Base-by-base conservation (phyloP, 2,329 filamentous ascomycete species). In the Sporothrix brunneoviolacea region DNA sequence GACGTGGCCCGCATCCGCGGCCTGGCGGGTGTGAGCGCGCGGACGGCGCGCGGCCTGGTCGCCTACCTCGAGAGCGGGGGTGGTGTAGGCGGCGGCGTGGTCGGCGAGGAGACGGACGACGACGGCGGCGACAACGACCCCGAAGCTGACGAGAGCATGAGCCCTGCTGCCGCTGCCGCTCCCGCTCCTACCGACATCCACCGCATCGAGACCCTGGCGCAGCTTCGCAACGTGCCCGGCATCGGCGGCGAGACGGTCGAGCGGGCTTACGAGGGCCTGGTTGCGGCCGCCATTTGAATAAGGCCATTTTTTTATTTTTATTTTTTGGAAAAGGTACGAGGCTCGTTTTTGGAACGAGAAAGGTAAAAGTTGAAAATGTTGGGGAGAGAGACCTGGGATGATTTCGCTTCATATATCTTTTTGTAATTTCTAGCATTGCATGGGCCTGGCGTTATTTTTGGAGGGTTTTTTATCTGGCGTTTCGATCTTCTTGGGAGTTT, bases 11-110 rank as follows among this genome's bases (percentile, higher is more conserved):
- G 78, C 61, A 89, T 90, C 65, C 78, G 77, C 59, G 69, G 78
- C 3, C 72, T 90, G 2, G 80, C 81, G 35, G 86, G 86, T 2
- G 82, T 90, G 10, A 86, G 86, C 0, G 73, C 80, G 2, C 89
- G 88, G 69, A 86, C 83, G 64, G 86, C 86, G 0, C 68, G 71
- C 37, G 79, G 82, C 55, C 63, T 83, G 30, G 73, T 83, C 5
- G 75, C 79, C 44, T 75, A 75, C 55, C 62, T 83, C n/a, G 73
- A 74, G 39, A 59, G 71, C 52, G 63, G 61, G 6, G 68, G 73
- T 28, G 61, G 58, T 48, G 61, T 65, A 7, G 68, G 68, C 8
- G 70, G 15, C 12, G 45, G 16, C 27, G 42, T 28, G 8, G 21
- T 18, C 8, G 41, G 15, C 21, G 39, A 33, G 8, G 21, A 24